Conservation (phyloP, 306 rosid species). For the Medicago arabica region DNA sequence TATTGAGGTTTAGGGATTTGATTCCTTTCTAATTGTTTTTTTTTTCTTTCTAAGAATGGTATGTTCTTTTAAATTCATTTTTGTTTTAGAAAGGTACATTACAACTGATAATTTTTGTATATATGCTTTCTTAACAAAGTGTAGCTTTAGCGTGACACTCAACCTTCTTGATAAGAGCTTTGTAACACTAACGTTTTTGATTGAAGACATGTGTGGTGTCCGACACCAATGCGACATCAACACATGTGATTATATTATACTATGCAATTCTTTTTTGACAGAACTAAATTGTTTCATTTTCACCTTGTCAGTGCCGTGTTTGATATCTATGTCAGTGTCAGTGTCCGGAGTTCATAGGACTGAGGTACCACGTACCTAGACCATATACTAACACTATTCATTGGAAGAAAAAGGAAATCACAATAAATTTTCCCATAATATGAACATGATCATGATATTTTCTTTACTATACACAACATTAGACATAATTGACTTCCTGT, state of each 20-base stretch:
- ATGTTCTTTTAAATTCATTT: conserved; percentile 24
- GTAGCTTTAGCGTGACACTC: neutral
- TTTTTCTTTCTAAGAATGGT: conserved; percentile 11
- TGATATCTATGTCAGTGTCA: no score
- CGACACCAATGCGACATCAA: no score
- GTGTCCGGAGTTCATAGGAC: no score
- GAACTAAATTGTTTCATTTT: no score
- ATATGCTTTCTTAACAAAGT: conserved; percentile 20
- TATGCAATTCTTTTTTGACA: no score
- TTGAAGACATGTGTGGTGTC: no score
- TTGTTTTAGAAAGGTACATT: neutral
- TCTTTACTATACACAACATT: conserved; percentile 1
- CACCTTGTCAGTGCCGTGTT: no score
- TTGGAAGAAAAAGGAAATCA: neutral
- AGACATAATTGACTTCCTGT: conserved; percentile 20
- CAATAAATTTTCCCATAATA: neutral
- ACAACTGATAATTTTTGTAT: conserved; percentile 32
- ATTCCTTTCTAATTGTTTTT: conserved; percentile 30
- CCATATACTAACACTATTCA: neutral
- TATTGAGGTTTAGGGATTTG: conserved; percentile 35
- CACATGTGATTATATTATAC: no score
- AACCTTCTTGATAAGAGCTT: neutral
- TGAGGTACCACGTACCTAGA: no score
- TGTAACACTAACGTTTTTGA: no score
- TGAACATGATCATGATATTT: neutral